These are phyloP conservation scores for Comarum palustre DNA, from an alignment of 306 rosid genomes.

Conservation along the genomic window DNA sequence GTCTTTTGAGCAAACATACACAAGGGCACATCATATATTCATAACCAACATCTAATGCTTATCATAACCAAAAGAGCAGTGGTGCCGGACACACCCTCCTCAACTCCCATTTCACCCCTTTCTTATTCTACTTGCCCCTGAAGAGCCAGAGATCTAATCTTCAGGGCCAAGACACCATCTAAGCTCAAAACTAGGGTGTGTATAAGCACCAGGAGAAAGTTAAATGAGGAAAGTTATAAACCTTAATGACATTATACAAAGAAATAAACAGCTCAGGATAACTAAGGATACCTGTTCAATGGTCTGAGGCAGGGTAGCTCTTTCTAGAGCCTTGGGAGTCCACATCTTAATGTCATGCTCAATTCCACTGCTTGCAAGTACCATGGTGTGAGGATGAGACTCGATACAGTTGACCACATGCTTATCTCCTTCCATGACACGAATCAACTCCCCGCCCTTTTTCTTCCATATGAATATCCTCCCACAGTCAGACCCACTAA, in stretches of 20 bases:
- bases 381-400: conserved; percentile 81
- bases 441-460: conserved; percentile 78
- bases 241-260: conserved; percentile 3
- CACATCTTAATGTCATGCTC: conserved; percentile 81
- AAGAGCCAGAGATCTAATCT: not conserved
- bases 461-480: conserved; percentile 90
- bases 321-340: conserved; percentile 86
- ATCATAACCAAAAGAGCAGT: not conserved
- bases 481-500: conserved; percentile 97
- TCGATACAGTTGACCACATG: conserved; percentile 85
- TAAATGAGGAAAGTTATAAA: not conserved
- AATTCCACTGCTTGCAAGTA: conserved; percentile 95
- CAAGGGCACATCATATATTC: not conserved
- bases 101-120: conserved; percentile 11
- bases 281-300: conserved; percentile 61
- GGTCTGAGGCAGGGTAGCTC: conserved; percentile 64
- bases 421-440: conserved; percentile 88
- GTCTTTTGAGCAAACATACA: not conserved
- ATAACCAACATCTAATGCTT: not conserved
- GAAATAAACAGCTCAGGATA: conserved; percentile 26
- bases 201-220: conserved; percentile 2
- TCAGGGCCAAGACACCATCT: conserved; percentile 1
- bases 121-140: not conserved
- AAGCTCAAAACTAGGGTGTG: not conserved
- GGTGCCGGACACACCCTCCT: not conserved